Conservation (phyloP, 345 rosid species). For the Populus deltoides region DNA sequence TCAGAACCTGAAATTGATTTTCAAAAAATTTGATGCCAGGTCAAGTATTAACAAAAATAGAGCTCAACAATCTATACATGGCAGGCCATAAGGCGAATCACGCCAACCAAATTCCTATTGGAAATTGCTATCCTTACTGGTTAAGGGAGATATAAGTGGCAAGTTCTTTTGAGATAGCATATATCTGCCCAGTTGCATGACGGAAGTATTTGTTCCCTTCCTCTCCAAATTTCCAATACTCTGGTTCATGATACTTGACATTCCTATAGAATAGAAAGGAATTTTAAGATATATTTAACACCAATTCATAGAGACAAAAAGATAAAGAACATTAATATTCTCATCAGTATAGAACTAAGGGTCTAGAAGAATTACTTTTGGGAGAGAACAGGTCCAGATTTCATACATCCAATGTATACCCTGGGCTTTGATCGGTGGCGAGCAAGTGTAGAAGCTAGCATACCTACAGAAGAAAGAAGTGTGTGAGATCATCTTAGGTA, state of each 20-base stretch:
- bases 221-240: slow-evolving; percentile 97
- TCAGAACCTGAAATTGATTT: not conserved
- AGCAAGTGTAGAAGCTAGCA: slow-evolving; percentile 83
- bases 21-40: not conserved
- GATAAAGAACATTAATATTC: slow-evolving; percentile 3
- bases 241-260: slow-evolving; percentile 97
- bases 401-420: slow-evolving; percentile 94
- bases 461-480: slow-evolving; percentile 42
- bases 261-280: slow-evolving; percentile 39
- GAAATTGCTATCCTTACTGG: slow-evolving; percentile 49
- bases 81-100: not conserved
- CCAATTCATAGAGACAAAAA: not conserved
- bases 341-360: not conserved
- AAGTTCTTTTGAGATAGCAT: slow-evolving; percentile 92
- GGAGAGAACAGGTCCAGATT: slow-evolving; percentile 96
- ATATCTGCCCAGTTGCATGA: slow-evolving; percentile 98
- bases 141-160: slow-evolving; percentile 81
- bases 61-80: not conserved
- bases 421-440: slow-evolving; percentile 89
- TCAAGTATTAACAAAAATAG: not conserved
- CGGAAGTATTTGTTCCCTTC: slow-evolving; percentile 93
- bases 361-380: slow-evolving; percentile 55
- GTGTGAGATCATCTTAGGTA: slow-evolving; percentile 2
- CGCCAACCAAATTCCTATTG: not conserved
- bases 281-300: slow-evolving; percentile 3